Evolutionary conservation across 2,329 filamentous ascomycete species (phyloP).

Genomic region (Bipolaris zeicola): DNA sequence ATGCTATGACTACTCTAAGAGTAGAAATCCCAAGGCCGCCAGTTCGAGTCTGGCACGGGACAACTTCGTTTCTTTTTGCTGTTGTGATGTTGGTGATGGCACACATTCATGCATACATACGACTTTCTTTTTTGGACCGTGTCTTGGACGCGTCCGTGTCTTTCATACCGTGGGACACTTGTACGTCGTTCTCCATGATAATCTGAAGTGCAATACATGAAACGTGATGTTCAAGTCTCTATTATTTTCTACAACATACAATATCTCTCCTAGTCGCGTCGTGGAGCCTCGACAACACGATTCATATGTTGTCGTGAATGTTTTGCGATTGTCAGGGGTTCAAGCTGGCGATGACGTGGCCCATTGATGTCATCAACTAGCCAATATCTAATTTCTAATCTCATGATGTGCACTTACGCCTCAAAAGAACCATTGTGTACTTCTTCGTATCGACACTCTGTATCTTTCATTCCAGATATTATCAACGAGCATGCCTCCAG

Average conservation of each 20-base stretch:
- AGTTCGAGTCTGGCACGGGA: conserved; percentile 39
- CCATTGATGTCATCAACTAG: conserved; percentile 14
- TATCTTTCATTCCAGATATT: not conserved
- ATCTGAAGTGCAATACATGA: no score
- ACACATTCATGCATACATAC: not conserved
- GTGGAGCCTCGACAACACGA: not conserved
- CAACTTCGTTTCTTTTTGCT: conserved; percentile 11
- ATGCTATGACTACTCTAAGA: conserved; percentile 30
- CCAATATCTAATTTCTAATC: not conserved
- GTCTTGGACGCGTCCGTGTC: not conserved
- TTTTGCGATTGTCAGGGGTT: conserved; percentile 12
- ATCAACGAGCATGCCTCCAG: conserved; percentile 13
- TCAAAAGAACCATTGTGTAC: not conserved
- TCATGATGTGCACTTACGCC: not conserved
- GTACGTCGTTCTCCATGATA: no score
- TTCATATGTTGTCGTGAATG: conserved; percentile 13
- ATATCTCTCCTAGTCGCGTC: conserved; percentile 7
- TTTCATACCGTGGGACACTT: not conserved
- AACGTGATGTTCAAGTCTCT: not conserved
- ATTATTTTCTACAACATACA: not conserved
- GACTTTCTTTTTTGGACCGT: not conserved
- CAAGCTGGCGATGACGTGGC: conserved; percentile 11
- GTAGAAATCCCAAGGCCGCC: conserved; percentile 37
- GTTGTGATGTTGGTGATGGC: no score
- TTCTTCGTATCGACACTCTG: not conserved